A percentile compares a stretch with the other conserved stretches of the same genome.
phyloP scores from a whole-genome alignment of 2,329 filamentous ascomycete species.

The Coniochaeta sp. region DNA sequence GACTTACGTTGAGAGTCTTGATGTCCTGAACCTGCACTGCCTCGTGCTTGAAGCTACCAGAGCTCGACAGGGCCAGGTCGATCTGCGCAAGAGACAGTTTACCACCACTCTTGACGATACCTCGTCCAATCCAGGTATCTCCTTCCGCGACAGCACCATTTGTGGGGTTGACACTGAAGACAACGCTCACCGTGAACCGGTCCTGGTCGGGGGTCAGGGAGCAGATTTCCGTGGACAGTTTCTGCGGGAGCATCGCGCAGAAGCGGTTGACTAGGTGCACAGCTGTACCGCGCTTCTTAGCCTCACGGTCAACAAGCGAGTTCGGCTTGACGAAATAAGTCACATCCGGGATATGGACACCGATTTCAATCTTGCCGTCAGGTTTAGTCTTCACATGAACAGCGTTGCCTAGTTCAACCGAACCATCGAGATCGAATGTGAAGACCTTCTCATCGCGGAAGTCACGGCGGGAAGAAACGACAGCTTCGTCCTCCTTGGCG shows the following conservation, averaged over 20 bases:
- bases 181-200: constrained; percentile 82
- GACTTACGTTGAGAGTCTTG: constrained; percentile 63
- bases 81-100: constrained; percentile 82
- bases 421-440: constrained; percentile 85
- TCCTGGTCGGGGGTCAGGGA: constrained; percentile 83
- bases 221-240: constrained; percentile 80
- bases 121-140: constrained; percentile 89
- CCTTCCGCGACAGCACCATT: constrained; percentile 75
- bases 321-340: constrained; percentile 96
- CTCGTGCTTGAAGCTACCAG: constrained; percentile 53
- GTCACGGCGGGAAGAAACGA: constrained; percentile 70
- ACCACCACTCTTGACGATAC: constrained; percentile 84
- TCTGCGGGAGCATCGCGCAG: constrained; percentile 81
- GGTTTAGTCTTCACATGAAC: constrained; percentile 80
- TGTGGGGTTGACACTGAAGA: constrained; percentile 81
- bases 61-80: constrained; percentile 67
- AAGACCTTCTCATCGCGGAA: constrained; percentile 85
- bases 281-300: constrained; percentile 93
- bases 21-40: constrained; percentile 68
- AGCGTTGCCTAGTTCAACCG: constrained; percentile 83
- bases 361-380: constrained; percentile 86
- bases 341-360: constrained; percentile 90
- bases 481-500: constrained; percentile 70
- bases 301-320: constrained; percentile 91
- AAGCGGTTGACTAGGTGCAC: constrained; percentile 89